phyloP scores from a whole-genome alignment of 257 asterid genomes.

The Rauvolfia tetraphylla region DNA sequence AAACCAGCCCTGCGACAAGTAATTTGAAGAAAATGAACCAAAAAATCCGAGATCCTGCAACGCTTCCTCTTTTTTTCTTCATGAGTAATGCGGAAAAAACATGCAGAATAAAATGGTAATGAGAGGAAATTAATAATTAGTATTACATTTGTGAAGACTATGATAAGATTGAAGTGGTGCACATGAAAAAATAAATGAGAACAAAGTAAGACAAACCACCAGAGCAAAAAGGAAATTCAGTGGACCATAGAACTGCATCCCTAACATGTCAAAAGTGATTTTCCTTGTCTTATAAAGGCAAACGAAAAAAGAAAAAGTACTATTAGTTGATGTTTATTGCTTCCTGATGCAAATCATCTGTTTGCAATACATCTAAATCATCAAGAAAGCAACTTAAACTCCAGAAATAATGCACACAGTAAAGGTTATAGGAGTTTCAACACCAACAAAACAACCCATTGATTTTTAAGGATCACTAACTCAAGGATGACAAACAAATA shows the following conservation, averaged over 20 bases:
- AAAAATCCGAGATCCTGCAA: background rate
- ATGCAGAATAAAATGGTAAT: background rate
- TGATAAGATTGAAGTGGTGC: background rate
- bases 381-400: background rate
- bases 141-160: background rate
- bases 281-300: background rate
- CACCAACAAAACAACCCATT: no score
- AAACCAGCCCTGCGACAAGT: constrained; percentile 74
- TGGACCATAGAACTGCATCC: background rate
- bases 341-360: no score
- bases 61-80: background rate
- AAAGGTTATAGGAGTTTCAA: background rate
- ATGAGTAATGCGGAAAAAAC: background rate
- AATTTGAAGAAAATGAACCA: constrained; percentile 12
- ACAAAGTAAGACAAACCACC: background rate
- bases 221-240: background rate
- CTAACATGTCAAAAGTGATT: background rate
- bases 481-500: background rate
- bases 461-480: background rate
- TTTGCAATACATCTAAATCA: background rate
- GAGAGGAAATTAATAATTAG: background rate
- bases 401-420: background rate
- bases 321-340: background rate
- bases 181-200: background rate
- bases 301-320: background rate